A percentile compares a stretch with the other conserved stretches of the same genome.
Conservation (phyloP, 1,139 yeast genomes). For the Groenewaldozyma sp. region DNA sequence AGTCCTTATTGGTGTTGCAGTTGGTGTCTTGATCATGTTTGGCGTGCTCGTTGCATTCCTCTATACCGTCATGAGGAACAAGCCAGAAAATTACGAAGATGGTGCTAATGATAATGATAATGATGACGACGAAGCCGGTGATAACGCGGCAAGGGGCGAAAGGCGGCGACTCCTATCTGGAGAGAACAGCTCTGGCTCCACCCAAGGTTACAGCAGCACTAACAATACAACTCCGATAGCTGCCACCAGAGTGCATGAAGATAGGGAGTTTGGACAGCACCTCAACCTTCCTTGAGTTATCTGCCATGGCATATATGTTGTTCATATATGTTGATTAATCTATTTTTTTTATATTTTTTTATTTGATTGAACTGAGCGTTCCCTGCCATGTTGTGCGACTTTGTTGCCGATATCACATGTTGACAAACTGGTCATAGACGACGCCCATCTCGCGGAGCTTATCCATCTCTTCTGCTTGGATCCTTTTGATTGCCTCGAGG, state of each 20-base stretch:
- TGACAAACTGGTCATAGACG: no score
- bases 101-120: neutral
- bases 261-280: constrained; percentile 25
- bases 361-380: no score
- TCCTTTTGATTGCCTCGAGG: neutral
- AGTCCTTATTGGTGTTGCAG: constrained; percentile 28
- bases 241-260: constrained; percentile 19
- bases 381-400: no score
- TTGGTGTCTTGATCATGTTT: constrained; percentile 27
- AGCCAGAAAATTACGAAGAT: constrained; percentile 6
- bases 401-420: no score
- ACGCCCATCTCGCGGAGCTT: neutral
- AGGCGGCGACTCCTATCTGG: neutral
- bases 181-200: constrained; percentile 4
- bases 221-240: constrained; percentile 17
- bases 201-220: neutral
- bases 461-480: neutral
- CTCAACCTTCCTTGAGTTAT: constrained; percentile 16
- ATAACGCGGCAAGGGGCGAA: neutral
- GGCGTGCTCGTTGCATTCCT: constrained; percentile 16
- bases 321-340: no score
- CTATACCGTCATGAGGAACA: constrained; percentile 15
- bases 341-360: no score
- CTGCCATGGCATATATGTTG: no score
- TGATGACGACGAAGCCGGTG: constrained; percentile 7